Percentiles rank a stretch among this genome's conserved stretches.
phyloP scores from a whole-genome alignment of 1,284 basidiomycete species.

The Ustilago tritici region DNA sequence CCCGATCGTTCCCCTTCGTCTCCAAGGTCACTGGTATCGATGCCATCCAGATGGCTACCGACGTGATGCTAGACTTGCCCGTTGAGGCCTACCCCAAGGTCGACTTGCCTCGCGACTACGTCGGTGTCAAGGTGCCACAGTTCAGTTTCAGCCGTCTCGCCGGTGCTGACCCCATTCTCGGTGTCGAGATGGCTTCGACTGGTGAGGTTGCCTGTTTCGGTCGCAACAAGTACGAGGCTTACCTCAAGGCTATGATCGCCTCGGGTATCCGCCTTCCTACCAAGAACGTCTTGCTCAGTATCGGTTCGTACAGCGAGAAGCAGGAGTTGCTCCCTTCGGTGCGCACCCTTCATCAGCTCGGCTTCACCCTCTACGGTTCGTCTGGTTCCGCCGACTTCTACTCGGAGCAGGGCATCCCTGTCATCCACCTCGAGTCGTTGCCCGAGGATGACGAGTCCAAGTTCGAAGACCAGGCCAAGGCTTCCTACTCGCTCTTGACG shows the following conservation, averaged over 20 bases:
- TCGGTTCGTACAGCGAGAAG: conserved; percentile 98
- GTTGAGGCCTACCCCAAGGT: conserved; percentile 90
- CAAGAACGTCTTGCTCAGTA: conserved; percentile 93
- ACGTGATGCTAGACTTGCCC: conserved; percentile 92
- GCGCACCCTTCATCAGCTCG: conserved; percentile 93
- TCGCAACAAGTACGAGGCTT: conserved; percentile 96
- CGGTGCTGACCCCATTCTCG: conserved; percentile 96
- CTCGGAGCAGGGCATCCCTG: conserved; percentile 67
- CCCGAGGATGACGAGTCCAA: conserved; percentile 67
- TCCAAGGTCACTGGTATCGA: conserved; percentile 97
- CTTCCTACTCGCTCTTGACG: conserved; percentile 67
- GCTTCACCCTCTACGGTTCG: conserved; percentile 97
- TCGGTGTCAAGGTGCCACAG: conserved; percentile 98
- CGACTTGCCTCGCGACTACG: conserved; percentile 88
- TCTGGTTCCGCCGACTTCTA: conserved; percentile 82
- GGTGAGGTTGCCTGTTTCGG: conserved; percentile 99
- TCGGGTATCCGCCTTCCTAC: conserved; percentile 94
- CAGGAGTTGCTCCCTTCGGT: conserved; percentile 94
- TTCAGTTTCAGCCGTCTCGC: conserved; percentile 96
- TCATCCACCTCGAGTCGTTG: conserved; percentile 68
- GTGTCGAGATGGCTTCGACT: conserved; percentile 99
- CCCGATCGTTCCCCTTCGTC: conserved; percentile 98
- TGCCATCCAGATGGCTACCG: conserved; percentile 97
- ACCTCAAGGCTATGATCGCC: conserved; percentile 94
- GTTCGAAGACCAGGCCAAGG: conserved; percentile 64